Evolutionary conservation across 495 filamentous ascomycete species (phyloP).

Genomic region (Penicillium ochrochloron): DNA sequence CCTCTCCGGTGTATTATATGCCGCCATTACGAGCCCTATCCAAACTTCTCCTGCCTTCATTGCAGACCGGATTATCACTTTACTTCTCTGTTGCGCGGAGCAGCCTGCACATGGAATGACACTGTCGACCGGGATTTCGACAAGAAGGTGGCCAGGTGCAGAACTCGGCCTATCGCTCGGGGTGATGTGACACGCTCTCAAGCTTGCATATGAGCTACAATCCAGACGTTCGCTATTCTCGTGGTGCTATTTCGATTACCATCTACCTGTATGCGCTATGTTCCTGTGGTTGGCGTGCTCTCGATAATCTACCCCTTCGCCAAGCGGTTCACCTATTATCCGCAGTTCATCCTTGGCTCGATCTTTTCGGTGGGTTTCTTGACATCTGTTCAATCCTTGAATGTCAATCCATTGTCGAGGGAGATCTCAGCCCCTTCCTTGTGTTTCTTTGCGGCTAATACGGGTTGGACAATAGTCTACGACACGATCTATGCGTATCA

Average conservation of each 20-base stretch:
- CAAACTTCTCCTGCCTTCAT: constrained; percentile 8
- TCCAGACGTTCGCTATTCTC: constrained; percentile 5
- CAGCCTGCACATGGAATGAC: constrained; percentile 52
- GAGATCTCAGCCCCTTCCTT: neutral
- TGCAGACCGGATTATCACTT: neutral
- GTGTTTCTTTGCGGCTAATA: too few species aligned
- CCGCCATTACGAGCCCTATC: constrained; percentile 21
- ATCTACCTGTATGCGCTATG: neutral
- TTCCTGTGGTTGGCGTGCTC: constrained; percentile 10
- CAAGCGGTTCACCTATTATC: constrained; percentile 35
- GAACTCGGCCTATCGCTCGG: constrained; percentile 49
- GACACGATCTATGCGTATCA: too few species aligned
- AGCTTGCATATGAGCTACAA: constrained; percentile 35
- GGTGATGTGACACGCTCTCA: constrained; percentile 43
- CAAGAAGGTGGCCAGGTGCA: constrained; percentile 40
- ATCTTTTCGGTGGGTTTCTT: neutral
- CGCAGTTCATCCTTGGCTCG: constrained; percentile 39
- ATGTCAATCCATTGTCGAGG: neutral
- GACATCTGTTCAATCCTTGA: neutral
- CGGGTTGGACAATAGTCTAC: too few species aligned
- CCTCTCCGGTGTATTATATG: constrained; percentile 36
- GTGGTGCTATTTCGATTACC: neutral
- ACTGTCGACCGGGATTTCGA: constrained; percentile 49
- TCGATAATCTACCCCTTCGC: constrained; percentile 18
- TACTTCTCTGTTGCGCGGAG: constrained; percentile 31